phyloP scores from a whole-genome alignment of 176 grass and related monocot species.

The Metroxylon sagu region DNA sequence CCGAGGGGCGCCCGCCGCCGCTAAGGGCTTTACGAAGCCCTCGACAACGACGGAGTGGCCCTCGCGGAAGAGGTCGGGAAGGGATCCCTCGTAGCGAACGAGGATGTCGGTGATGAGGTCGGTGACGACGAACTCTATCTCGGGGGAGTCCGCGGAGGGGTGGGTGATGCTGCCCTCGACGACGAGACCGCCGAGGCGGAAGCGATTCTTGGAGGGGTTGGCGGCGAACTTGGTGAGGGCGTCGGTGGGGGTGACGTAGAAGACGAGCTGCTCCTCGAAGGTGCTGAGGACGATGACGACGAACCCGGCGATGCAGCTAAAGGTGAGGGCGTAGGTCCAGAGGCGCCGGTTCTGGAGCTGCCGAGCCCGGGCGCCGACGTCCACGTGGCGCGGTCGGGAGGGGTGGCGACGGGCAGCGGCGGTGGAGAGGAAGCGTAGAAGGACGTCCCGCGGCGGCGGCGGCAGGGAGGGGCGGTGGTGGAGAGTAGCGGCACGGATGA shows the following conservation, averaged over 20 bases:
- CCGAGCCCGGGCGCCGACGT: slow-evolving; percentile 84
- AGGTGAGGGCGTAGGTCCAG: slow-evolving; percentile 89
- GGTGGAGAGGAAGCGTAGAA: slow-evolving; percentile 23
- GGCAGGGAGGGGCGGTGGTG: neutral
- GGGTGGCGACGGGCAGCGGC: slow-evolving; percentile 27
- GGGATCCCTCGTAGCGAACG: slow-evolving; percentile 72
- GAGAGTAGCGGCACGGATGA: neutral
- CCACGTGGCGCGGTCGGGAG: slow-evolving; percentile 5
- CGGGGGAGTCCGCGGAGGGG: slow-evolving; percentile 32
- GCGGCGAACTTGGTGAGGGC: slow-evolving; percentile 51
- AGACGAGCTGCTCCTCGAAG: slow-evolving; percentile 95
- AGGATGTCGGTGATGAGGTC: slow-evolving; percentile 91
- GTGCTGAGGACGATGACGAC: slow-evolving; percentile 82
- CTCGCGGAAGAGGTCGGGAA: slow-evolving; percentile 93
- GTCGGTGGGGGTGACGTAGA: slow-evolving; percentile 83
- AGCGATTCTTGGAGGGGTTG: slow-evolving; percentile 48
- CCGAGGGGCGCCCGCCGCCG: slow-evolving; percentile 17
- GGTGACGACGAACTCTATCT: slow-evolving; percentile 98
- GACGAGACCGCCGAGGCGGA: slow-evolving; percentile 84
- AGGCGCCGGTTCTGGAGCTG: slow-evolving; percentile 86
- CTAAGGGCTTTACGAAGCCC: slow-evolving; percentile 65
- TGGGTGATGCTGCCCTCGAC: slow-evolving; percentile 82
- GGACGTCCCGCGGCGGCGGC: neutral
- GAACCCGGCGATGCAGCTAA: slow-evolving; percentile 82
- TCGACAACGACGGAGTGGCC: slow-evolving; percentile 92